phyloP scores from a whole-genome alignment of 805 yeast species.

The Jamesozyma piceae region DNA sequence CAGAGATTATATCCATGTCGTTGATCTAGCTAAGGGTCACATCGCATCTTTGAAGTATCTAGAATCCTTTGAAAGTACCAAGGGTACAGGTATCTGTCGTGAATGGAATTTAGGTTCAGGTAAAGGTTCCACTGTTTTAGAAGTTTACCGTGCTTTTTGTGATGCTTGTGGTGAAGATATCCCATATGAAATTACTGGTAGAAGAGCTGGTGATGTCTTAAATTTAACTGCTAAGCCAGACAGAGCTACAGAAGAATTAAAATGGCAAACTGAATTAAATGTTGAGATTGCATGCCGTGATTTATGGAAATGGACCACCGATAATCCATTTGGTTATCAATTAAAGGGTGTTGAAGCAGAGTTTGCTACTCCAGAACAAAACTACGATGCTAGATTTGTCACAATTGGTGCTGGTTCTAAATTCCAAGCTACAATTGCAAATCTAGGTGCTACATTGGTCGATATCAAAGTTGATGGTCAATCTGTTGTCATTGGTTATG shows the following conservation, averaged over 20 bases:
- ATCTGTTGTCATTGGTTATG: slow-evolving; percentile 35
- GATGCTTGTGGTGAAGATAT: slow-evolving; percentile 54
- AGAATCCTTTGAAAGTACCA: slow-evolving; percentile 8
- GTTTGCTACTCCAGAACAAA: slow-evolving; percentile 15
- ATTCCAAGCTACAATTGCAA: slow-evolving; percentile 36
- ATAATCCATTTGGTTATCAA: slow-evolving; percentile 55
- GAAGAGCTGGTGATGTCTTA: slow-evolving; percentile 71
- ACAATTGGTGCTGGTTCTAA: slow-evolving; percentile 26
- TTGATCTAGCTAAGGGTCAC: slow-evolving; percentile 72
- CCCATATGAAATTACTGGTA: slow-evolving; percentile 54
- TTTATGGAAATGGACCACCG: slow-evolving; percentile 68
- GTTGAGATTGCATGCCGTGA: slow-evolving; percentile 61
- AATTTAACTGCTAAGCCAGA: slow-evolving; percentile 63
- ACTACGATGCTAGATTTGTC: slow-evolving; percentile 24
- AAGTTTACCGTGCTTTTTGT: slow-evolving; percentile 56
- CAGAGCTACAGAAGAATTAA: slow-evolving; percentile 56
- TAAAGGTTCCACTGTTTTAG: slow-evolving; percentile 67
- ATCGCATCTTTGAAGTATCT: slow-evolving; percentile 59
- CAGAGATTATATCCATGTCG: slow-evolving; percentile 73
- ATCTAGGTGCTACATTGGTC: slow-evolving; percentile 45
- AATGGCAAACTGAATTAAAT: slow-evolving; percentile 50
- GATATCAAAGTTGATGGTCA: slow-evolving; percentile 33
- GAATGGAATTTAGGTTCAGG: slow-evolving; percentile 86
- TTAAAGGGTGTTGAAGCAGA: slow-evolving; percentile 18
- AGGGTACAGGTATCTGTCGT: slow-evolving; percentile 45